These are phyloP conservation scores for Cercophora samala DNA, from an alignment of 495 filamentous ascomycete genomes.

Conservation along the genomic window DNA sequence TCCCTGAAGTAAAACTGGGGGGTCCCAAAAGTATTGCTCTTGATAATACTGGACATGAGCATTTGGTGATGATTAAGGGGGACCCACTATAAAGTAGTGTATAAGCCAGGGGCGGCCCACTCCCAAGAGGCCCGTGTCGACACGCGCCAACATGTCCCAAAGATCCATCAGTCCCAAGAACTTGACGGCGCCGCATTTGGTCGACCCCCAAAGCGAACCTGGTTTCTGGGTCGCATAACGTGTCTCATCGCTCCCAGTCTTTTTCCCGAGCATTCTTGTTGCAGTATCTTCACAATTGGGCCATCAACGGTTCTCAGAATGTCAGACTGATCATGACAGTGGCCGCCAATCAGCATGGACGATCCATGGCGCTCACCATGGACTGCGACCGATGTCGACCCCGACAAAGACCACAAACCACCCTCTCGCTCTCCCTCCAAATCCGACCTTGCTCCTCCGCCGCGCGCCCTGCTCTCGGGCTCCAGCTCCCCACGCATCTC, in stretches of 20 bases:
- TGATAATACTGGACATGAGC: too few species aligned
- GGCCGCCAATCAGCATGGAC: conserved; percentile 45
- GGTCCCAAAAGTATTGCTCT: too few species aligned
- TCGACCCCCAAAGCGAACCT: conserved; percentile 3
- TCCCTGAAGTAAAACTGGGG: too few species aligned
- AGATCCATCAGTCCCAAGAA: background rate
- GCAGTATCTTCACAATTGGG: background rate
- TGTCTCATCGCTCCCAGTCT: background rate
- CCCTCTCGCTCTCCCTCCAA: conserved; percentile 36
- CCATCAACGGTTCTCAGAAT: background rate
- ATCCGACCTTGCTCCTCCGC: conserved; percentile 42
- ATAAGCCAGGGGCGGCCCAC: background rate
- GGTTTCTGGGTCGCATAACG: conserved; percentile 1
- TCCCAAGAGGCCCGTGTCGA: background rate
- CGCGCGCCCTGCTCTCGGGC: conserved; percentile 43
- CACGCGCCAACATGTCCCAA: background rate
- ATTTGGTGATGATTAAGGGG: too few species aligned
- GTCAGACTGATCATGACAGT: conserved; percentile 30
- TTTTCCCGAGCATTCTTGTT: background rate
- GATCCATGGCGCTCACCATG: conserved; percentile 57
- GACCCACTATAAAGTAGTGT: background rate
- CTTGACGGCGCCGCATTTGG: background rate
- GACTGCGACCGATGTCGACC: conserved; percentile 38
- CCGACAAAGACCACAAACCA: conserved; percentile 29
- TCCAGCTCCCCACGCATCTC: conserved; percentile 32